Percentiles rank a stretch among this genome's conserved stretches.
phyloP scores from a whole-genome alignment of 202 grass and related monocot species.

The Dendrocalamus latiflorus region DNA sequence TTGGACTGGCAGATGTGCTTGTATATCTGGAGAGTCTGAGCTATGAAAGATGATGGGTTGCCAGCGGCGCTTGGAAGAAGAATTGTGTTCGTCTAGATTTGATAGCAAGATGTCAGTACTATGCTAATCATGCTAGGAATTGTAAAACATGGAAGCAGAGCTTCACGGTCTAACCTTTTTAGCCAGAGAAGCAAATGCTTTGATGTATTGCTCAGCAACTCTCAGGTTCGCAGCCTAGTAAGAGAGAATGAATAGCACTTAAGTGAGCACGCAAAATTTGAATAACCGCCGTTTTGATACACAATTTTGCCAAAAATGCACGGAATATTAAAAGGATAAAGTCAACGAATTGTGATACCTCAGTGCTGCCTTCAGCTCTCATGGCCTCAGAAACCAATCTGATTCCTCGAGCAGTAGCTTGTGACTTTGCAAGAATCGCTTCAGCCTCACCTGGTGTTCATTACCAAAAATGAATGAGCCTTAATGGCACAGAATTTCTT shows the following conservation, averaged over 20 bases:
- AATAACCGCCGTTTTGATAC: background rate
- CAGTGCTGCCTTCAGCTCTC: slow-evolving; percentile 63
- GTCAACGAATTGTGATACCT: slow-evolving; percentile 43
- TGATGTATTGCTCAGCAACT: slow-evolving; percentile 82
- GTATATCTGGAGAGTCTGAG: slow-evolving; percentile 70
- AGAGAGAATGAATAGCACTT: background rate
- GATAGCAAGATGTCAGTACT: background rate
- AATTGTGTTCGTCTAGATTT: slow-evolving; percentile 65
- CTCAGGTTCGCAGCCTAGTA: slow-evolving; percentile 70
- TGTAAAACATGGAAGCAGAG: background rate
- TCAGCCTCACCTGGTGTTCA: slow-evolving; percentile 70
- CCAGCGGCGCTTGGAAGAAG: slow-evolving; percentile 52
- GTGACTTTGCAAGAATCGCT: slow-evolving; percentile 79
- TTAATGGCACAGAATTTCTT: background rate
- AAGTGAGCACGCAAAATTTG: background rate
- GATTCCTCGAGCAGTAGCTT: slow-evolving; percentile 70
- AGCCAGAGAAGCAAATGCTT: slow-evolving; percentile 64
- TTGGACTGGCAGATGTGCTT: slow-evolving; percentile 35
- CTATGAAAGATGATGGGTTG: slow-evolving; percentile 68
- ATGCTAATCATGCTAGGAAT: background rate
- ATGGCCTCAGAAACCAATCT: slow-evolving; percentile 70
- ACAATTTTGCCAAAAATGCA: background rate
- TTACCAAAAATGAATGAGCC: slow-evolving; percentile 15
- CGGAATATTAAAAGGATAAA: background rate
- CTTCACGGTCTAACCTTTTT: slow-evolving; percentile 46